Conservation (phyloP, 2,329 filamentous ascomycete genomes). For the Cercospora sp. region DNA sequence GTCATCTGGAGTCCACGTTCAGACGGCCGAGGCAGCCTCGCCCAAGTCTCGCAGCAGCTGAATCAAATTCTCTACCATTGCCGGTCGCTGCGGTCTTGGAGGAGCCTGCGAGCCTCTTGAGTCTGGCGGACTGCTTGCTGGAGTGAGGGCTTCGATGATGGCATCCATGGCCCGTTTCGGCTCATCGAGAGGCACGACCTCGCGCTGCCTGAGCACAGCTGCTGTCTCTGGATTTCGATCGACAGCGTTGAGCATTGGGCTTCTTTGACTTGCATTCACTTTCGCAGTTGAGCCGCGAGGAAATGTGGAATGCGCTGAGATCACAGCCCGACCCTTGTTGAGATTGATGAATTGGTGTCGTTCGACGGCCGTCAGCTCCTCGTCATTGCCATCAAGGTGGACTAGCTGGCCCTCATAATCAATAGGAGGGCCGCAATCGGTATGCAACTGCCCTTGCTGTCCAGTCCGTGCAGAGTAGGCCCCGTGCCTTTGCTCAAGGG, state of each 20-base stretch:
- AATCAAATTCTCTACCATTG: conserved; percentile 27
- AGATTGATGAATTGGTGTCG: conserved; percentile 27
- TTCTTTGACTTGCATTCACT: conserved; percentile 11
- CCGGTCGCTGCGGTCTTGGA: conserved; percentile 21
- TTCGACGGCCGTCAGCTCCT: conserved; percentile 21
- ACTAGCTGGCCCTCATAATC: conserved; percentile 24
- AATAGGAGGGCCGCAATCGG: conserved; percentile 7
- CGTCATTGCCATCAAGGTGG: conserved; percentile 25
- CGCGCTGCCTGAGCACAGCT: conserved; percentile 10
- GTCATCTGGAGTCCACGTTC: not conserved
- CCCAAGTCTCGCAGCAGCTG: conserved; percentile 28
- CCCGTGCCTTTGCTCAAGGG: conserved; percentile 11
- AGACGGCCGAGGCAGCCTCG: conserved; percentile 24
- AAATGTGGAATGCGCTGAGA: conserved; percentile 21
- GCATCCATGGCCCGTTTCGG: conserved; percentile 26
- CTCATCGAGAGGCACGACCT: conserved; percentile 22
- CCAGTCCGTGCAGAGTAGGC: not conserved
- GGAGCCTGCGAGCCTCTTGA: conserved; percentile 2
- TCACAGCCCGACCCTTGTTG: conserved; percentile 25
- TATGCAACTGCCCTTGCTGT: conserved; percentile 1
- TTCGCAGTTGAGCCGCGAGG: conserved; percentile 14
- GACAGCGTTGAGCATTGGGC: conserved; percentile 7
- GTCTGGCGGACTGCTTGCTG: conserved; percentile 21
- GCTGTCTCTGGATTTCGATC: conserved; percentile 19
- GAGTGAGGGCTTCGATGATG: conserved; percentile 24